Conservation (phyloP, 352 stramenopile genomes). For the Pythium utonaiense region DNA sequence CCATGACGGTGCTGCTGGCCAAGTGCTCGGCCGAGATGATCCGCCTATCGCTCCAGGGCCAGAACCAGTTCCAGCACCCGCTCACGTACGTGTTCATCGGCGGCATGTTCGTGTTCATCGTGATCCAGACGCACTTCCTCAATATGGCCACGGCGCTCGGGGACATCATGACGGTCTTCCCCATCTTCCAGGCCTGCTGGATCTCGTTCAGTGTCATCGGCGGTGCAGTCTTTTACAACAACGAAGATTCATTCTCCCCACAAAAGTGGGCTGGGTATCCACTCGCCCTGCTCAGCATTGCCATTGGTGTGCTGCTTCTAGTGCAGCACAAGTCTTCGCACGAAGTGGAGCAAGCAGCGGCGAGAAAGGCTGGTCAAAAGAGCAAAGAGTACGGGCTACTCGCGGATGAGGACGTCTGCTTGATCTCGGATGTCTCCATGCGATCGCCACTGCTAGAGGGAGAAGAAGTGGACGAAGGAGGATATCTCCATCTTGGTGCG, state of each 20-base stretch:
- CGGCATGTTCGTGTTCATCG: slow-evolving; percentile 83
- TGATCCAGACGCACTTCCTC: slow-evolving; percentile 86
- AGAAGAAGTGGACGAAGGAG: slow-evolving; percentile 35
- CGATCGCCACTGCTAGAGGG: slow-evolving; percentile 51
- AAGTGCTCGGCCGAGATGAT: slow-evolving; percentile 89
- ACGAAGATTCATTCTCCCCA: slow-evolving; percentile 50
- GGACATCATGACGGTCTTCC: slow-evolving; percentile 89
- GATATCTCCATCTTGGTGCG: slow-evolving; percentile 49
- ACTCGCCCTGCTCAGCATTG: slow-evolving; percentile 65
- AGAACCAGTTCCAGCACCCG: slow-evolving; percentile 85
- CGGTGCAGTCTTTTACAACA: slow-evolving; percentile 82
- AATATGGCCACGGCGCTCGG: slow-evolving; percentile 81
- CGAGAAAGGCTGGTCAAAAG: slow-evolving; percentile 7
- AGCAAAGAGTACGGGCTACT: slow-evolving; percentile 31
- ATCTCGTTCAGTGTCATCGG: slow-evolving; percentile 87
- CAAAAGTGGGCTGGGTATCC: slow-evolving; percentile 71
- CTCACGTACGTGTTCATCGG: slow-evolving; percentile 85
- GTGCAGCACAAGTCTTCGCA: slow-evolving; percentile 55
- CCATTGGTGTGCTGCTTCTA: slow-evolving; percentile 59
- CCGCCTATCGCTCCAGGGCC: slow-evolving; percentile 68
- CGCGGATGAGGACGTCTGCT: slow-evolving; percentile 51
- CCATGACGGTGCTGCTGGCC: slow-evolving; percentile 78
- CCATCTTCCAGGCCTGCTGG: slow-evolving; percentile 86
- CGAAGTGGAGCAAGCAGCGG: neutral
- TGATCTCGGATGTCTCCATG: slow-evolving; percentile 65